These are phyloP conservation scores for Amanita pallidorosea DNA, from an alignment of 768 basidiomycete genomes.

Conservation along the genomic window DNA sequence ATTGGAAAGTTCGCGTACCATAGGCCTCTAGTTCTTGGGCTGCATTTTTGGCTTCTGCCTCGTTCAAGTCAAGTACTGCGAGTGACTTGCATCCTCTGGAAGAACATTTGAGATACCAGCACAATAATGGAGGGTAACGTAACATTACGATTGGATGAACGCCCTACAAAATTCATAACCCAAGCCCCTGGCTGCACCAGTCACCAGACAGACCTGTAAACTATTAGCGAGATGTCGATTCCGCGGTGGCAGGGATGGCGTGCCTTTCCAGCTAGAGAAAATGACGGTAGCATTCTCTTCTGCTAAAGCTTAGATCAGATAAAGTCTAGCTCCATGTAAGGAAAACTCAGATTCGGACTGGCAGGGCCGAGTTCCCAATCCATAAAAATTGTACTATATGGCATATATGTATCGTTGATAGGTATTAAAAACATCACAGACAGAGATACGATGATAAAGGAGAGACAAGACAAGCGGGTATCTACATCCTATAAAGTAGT, in stretches of 20 bases:
- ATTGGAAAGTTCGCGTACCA: slow-evolving; percentile 5
- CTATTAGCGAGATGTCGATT: not conserved
- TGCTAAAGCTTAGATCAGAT: slow-evolving; percentile 4
- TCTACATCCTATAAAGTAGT: slow-evolving; percentile 22
- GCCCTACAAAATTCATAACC: slow-evolving; percentile 88
- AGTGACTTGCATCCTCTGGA: slow-evolving; percentile 70
- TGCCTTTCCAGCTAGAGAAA: slow-evolving; percentile 76
- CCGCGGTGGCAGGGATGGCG: slow-evolving; percentile 5
- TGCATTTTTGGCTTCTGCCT: slow-evolving; percentile 53
- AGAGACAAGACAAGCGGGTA: slow-evolving; percentile 28
- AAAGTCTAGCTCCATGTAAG: too few species aligned
- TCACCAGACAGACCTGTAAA: slow-evolving; percentile 76
- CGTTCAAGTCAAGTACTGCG: slow-evolving; percentile 75
- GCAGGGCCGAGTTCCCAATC: too few species aligned
- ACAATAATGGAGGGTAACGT: not conserved
- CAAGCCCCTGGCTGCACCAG: slow-evolving; percentile 86
- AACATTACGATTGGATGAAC: slow-evolving; percentile 66
- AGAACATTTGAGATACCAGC: too few species aligned
- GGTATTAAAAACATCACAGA: slow-evolving; percentile 15
- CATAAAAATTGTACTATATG: slow-evolving; percentile 7
- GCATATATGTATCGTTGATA: slow-evolving; percentile 12
- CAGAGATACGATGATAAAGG: slow-evolving; percentile 19
- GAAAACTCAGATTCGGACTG: too few species aligned
- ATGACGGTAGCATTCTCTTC: slow-evolving; percentile 53
- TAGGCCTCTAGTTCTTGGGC: slow-evolving; percentile 47